phyloP scores from a whole-genome alignment of 805 yeast species.

The Jamesozyma rosinii region DNA sequence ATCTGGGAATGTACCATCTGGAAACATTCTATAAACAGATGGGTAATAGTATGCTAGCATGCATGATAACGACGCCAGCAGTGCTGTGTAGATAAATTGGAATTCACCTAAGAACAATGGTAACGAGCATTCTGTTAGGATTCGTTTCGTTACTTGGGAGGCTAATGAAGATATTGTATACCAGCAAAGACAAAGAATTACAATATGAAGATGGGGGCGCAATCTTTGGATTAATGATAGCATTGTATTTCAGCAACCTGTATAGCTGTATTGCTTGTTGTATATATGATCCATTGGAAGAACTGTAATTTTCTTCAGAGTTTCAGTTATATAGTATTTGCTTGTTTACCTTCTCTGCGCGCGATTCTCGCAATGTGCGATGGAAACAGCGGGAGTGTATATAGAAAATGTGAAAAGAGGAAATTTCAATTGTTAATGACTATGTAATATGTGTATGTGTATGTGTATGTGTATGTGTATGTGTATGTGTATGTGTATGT shows the following conservation, averaged over 20 bases:
- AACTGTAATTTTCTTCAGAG: too few species aligned
- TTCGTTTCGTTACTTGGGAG: constrained; percentile 52
- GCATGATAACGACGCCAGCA: constrained; percentile 35
- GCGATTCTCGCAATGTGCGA: too few species aligned
- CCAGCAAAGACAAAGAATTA: constrained; percentile 47
- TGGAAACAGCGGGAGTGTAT: too few species aligned
- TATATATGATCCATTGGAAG: too few species aligned
- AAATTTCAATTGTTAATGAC: background rate
- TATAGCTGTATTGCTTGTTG: too few species aligned
- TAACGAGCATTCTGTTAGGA: constrained; percentile 45
- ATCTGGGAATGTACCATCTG: constrained; percentile 46
- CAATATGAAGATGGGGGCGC: constrained; percentile 23
- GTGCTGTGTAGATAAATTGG: constrained; percentile 48
- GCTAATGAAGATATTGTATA: constrained; percentile 53
- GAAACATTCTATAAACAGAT: constrained; percentile 34
- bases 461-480: too few species aligned
- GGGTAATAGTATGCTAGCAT: constrained; percentile 29
- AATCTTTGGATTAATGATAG: constrained; percentile 1
- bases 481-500: too few species aligned
- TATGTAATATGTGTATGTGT: background rate
- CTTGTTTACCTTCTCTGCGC: background rate
- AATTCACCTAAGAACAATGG: constrained; percentile 59
- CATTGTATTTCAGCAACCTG: background rate
- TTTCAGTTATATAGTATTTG: background rate
- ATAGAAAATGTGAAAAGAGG: background rate